Percentiles rank a stretch among this genome's conserved stretches.
phyloP scores from a whole-genome alignment of 1,284 basidiomycete species.

The Sphagnurus paluster region DNA sequence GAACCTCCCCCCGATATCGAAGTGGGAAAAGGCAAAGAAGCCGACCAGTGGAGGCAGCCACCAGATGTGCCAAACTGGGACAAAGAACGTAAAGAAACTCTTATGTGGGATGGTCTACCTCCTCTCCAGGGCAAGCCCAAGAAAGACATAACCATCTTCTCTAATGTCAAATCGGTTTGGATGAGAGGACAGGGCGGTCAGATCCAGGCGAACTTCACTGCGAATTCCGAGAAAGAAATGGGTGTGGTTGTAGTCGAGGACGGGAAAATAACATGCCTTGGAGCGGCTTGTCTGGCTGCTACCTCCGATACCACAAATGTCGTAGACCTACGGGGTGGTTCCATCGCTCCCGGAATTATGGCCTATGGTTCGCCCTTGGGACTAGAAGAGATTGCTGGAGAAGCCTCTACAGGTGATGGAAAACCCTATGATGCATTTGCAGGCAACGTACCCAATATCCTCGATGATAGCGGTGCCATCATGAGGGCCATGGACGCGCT shows the following conservation, averaged over 20 bases:
- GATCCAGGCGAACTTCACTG: constrained; percentile 29
- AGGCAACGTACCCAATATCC: constrained; percentile 42
- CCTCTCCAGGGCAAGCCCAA: constrained; percentile 46
- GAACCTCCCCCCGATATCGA: constrained; percentile 30
- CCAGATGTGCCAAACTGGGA: constrained; percentile 60
- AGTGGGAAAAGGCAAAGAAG: constrained; percentile 42
- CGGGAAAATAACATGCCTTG: constrained; percentile 45
- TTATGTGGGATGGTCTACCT: constrained; percentile 64
- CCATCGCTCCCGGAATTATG: constrained; percentile 58
- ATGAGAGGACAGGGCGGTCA: constrained; percentile 26
- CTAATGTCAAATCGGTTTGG: constrained; percentile 48
- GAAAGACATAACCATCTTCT: constrained; percentile 44
- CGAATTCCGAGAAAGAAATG: constrained; percentile 25
- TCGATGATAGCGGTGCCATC: constrained; percentile 55
- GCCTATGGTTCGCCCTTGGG: constrained; percentile 63
- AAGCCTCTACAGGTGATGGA: constrained; percentile 72
- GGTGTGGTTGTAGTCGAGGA: constrained; percentile 42
- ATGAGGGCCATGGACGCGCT: constrained; percentile 70
- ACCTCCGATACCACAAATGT: constrained; percentile 20
- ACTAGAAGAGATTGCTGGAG: constrained; percentile 63
- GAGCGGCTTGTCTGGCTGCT: constrained; percentile 26
- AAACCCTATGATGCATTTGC: constrained; percentile 50
- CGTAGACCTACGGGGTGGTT: constrained; percentile 47
- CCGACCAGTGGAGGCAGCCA: constrained; percentile 34
- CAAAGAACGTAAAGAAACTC: constrained; percentile 49